These are phyloP conservation scores for Kluyveromyces siamensis DNA, from an alignment of 805 yeast genomes.

Conservation along the genomic window DNA sequence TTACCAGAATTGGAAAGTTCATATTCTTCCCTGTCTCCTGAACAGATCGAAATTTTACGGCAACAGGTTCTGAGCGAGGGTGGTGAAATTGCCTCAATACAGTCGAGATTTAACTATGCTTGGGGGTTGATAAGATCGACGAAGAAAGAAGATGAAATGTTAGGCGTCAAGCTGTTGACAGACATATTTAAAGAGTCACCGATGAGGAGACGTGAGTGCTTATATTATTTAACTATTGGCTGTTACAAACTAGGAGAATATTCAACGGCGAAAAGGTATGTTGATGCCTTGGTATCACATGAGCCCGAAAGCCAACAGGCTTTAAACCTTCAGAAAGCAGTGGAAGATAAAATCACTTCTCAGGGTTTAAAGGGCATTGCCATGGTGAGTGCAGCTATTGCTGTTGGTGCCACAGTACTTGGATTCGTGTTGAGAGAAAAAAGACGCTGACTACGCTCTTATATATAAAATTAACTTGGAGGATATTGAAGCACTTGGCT, in stretches of 20 bases:
- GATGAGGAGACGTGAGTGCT: constrained; percentile 75
- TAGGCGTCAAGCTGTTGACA: constrained; percentile 71
- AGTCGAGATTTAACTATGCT: constrained; percentile 85
- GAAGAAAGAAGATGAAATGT: constrained; percentile 53
- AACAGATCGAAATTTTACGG: constrained; percentile 66
- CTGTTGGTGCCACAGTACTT: constrained; percentile 62
- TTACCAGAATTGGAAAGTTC: constrained; percentile 27
- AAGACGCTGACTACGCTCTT: constrained; percentile 8
- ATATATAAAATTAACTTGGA: background rate
- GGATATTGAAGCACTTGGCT: background rate
- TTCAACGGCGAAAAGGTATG: constrained; percentile 74
- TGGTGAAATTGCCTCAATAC: constrained; percentile 63
- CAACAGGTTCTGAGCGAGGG: constrained; percentile 75
- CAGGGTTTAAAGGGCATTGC: constrained; percentile 90
- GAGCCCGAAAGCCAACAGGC: constrained; percentile 88
- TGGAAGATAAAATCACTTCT: constrained; percentile 74
- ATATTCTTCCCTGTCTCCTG: constrained; percentile 46
- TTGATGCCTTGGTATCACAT: constrained; percentile 62
- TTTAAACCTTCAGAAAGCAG: constrained; percentile 54
- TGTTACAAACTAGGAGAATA: constrained; percentile 84
- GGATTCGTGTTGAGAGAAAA: constrained; percentile 17
- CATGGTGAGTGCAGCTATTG: constrained; percentile 75
- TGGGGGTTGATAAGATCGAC: constrained; percentile 88
- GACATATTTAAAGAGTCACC: constrained; percentile 68
- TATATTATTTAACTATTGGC: constrained; percentile 82